Conservation (phyloP, 2,329 filamentous ascomycete genomes). For the Monilinia polystroma region DNA sequence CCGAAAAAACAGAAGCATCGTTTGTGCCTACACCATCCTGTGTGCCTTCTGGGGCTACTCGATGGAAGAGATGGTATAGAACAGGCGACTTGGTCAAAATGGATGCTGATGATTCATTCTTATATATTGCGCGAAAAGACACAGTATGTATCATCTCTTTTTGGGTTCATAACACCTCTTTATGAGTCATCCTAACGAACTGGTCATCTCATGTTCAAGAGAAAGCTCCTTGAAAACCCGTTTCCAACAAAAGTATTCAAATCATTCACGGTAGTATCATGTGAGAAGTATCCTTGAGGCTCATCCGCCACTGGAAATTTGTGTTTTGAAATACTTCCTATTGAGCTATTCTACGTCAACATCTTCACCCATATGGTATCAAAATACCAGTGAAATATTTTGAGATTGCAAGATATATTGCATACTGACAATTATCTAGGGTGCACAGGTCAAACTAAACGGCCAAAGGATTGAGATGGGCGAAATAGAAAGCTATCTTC, state of each 20-base stretch:
- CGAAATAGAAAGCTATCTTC: slow-evolving; percentile 49
- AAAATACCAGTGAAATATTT: not conserved
- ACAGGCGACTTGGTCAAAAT: slow-evolving; percentile 60
- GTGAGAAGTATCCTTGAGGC: not conserved
- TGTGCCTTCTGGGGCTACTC: slow-evolving; percentile 34
- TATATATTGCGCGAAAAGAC: slow-evolving; percentile 63
- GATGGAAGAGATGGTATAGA: slow-evolving; percentile 52
- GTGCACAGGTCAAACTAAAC: slow-evolving; percentile 58
- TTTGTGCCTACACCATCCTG: slow-evolving; percentile 52
- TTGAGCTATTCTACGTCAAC: not conserved
- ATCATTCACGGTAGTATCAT: not conserved
- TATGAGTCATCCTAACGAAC: not conserved
- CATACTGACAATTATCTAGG: slow-evolving; percentile 5
- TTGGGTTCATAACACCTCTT: not conserved
- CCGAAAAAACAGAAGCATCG: slow-evolving; percentile 39
- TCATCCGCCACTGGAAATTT: too few species aligned
- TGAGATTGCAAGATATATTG: not conserved
- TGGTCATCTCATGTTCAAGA: not conserved
- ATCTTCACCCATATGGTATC: not conserved
- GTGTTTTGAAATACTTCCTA: not conserved
- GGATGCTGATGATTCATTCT: slow-evolving; percentile 49
- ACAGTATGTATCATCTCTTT: slow-evolving; percentile 37
- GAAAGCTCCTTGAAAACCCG: too few species aligned
- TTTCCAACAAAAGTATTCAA: not conserved
- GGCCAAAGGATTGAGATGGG: slow-evolving; percentile 63